Percentiles rank a stretch among this genome's conserved stretches.
These are phyloP conservation scores for Cyberlindnera subsufficiens DNA, from an alignment of 805 yeast genomes.

Conservation along the genomic window DNA sequence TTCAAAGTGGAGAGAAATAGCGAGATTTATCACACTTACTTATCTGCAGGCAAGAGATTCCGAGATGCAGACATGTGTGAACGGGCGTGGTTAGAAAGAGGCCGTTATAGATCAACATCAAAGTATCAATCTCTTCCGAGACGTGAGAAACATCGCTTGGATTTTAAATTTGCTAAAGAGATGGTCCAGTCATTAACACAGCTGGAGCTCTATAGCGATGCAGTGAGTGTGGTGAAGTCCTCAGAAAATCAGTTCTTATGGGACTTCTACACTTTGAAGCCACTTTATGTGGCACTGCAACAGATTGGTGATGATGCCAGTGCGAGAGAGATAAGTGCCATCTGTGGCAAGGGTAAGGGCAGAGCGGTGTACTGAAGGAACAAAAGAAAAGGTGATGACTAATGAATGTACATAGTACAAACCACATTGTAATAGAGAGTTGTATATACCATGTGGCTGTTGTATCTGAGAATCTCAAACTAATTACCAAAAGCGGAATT, in stretches of 20 bases:
- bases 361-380: not conserved
- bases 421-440: not conserved
- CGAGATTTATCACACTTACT: conserved; percentile 14
- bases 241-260: conserved; percentile 68
- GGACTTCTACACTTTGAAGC: conserved; percentile 44
- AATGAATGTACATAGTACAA: not conserved
- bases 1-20: conserved; percentile 16
- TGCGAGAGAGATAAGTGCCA: conserved; percentile 24
- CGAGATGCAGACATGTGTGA: conserved; percentile 55
- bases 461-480: too few relatives aligned
- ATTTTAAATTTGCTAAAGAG: conserved; percentile 64
- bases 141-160: conserved; percentile 37
- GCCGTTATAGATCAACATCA: conserved; percentile 53
- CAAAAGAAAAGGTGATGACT: not conserved
- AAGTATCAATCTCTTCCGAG: conserved; percentile 38
- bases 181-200: conserved; percentile 58
- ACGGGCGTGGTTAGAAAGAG: conserved; percentile 73
- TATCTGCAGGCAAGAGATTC: conserved; percentile 52
- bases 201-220: conserved; percentile 58
- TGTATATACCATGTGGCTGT: too few relatives aligned
- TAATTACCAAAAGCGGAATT: too few relatives aligned
- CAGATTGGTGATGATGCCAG: conserved; percentile 37
- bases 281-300: conserved; percentile 34
- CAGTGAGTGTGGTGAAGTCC: conserved; percentile 58
- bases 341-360: conserved; percentile 23